Evolutionary conservation across 768 basidiomycete species (phyloP), one percentile per base, ranked within the genome.

Genomic region (Podaxis sp.): DNA sequence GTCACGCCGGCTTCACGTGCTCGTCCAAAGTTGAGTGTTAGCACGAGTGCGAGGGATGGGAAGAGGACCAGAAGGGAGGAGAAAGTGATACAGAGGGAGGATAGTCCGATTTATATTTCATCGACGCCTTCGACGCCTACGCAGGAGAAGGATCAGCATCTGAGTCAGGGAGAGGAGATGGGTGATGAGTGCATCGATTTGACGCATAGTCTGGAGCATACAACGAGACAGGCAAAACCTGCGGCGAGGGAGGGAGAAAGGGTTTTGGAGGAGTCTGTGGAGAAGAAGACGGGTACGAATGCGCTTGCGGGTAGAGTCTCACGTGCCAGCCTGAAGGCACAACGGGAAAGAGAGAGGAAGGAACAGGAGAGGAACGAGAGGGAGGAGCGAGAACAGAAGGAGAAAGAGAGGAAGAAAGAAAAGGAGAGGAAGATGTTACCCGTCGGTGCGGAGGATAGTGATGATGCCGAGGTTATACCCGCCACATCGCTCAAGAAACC

Each of bases 391-490:
- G 36, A 46, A 6, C 42, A 55, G 40, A 61, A 21, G 36, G 55
- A 48, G 25, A 11, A 47, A 14, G 50, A 54, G 42, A 54, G 18
- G 38, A 56, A 55, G 44, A 62, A 32, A 21, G 50, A 28, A 6
- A 38, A 60, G 48, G 50, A 55, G 50, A 35, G 62, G 54, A 61
- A 65, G 55, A 67, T 62, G 64, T 27, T 65, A 14, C 62, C 62
- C 13, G 40, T 57, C 14, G 55, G 54, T 3, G 62, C 61, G 28
- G 62, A 62, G 36, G 59, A 60, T 14, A 60, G 59, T 23, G 59
- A 60, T 36, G 59, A 53, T 36, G 50, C 59, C 14, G 59, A 60
- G 18, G 51, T 60, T 23, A 53, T 52, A 36, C 59, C 59, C 11
- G 42, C 50, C 7, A 44, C 32, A 37, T 44, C 6, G 21, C 35